Evolutionary conservation across 169 alveolate genomes (phyloP), one percentile per base, ranked within the genome.

Genomic region (Babesia sp.): DNA sequence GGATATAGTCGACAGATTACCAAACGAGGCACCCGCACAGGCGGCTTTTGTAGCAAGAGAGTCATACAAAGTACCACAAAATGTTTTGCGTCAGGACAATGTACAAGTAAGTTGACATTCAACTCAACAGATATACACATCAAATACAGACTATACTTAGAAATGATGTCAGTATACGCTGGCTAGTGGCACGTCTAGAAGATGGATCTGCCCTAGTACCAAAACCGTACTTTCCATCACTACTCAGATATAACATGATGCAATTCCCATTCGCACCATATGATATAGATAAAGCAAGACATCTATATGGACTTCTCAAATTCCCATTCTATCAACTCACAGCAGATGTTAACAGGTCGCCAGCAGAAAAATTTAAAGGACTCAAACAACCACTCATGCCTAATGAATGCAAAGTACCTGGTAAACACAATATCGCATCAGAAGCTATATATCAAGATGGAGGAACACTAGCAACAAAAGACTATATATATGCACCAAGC

Each of bases 211-310:
- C 71, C 6, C 31, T 39, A 44, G 89, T 81, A 46, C 89, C 89
- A 11, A 71, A 51, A 61, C 89, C 89, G 1, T 64, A 81, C 54
- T 81, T 66, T 44, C 89, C 89, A 29, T 81, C 89, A 1, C 79
- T 81, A 51, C 66, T 81, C 22, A 60, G 84, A 29, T 31, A 81
- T 42, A 36, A 34, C 48, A 53, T 72, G 67, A 46, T 59, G 69
- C 89, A 81, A 34, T 81, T 46, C 63, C 89, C 89, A 34, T 81
- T 81, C 39, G 28, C 45, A 31, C 84, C 77, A 9, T 14, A 45
- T 12, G 89, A 81, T 26, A 71, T 81, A 39, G 72, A 81, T 26
- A 81, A 81, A 48, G 58, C 85, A 11, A n/a, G 89, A 20, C 81
- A 81, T 45, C 60, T 81, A 20, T 71, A 71, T 29, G 84, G 85